Conservation (phyloP, 257 asterid species). For the Vinca minor region DNA sequence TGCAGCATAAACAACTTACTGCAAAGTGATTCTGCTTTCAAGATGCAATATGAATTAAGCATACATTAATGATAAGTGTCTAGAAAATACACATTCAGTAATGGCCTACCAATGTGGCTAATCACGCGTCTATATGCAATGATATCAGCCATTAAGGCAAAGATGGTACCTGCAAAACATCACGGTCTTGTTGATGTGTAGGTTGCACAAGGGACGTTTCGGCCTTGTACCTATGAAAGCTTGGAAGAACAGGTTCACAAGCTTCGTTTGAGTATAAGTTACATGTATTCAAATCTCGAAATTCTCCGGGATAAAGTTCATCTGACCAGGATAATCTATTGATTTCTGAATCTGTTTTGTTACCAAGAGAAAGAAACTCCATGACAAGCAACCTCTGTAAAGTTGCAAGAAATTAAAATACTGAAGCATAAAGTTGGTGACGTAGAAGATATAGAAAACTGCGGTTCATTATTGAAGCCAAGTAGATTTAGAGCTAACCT, state of each 20-base stretch:
- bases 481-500: too few species aligned
- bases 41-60: constrained; percentile 1
- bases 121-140: background rate
- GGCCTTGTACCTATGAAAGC: constrained; percentile 23
- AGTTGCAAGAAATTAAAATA: constrained; percentile 15
- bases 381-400: constrained; percentile 66
- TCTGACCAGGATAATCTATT: constrained; percentile 43
- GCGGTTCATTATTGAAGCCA: too few species aligned
- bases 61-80: too few species aligned
- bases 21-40: background rate
- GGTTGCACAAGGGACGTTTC: constrained; percentile 21
- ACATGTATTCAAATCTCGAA: constrained; percentile 37
- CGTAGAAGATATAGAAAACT: background rate
- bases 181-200: constrained; percentile 31
- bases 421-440: constrained; percentile 11
- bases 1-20: background rate
- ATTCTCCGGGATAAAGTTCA: constrained; percentile 67
- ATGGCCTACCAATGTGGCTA: constrained; percentile 6
- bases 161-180: constrained; percentile 49
- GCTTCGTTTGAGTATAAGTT: constrained; percentile 35
- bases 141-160: background rate
- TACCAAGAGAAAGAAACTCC: constrained; percentile 49
- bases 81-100: constrained; percentile 5
- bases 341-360: constrained; percentile 30
- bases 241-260: constrained; percentile 35